phyloP scores from a whole-genome alignment of 306 rosid species.

The Rubus parviflorus region DNA sequence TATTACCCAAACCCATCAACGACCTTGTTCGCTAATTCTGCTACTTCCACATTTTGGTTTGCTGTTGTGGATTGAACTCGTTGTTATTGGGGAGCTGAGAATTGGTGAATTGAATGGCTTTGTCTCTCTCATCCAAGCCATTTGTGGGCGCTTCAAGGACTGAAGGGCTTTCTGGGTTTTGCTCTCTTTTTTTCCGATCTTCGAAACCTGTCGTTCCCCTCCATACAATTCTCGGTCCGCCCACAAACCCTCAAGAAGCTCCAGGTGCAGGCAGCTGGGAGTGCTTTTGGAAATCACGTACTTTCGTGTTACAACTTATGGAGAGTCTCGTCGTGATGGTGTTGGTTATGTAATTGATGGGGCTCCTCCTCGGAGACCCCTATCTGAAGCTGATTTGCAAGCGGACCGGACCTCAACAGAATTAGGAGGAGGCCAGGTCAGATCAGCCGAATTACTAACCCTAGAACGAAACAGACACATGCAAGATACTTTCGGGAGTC shows the following conservation, averaged over 20 bases:
- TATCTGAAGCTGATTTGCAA: slow-evolving; percentile 83
- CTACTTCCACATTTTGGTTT: too few relatives aligned
- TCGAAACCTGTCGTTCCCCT: slow-evolving; percentile 46
- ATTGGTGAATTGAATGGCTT: slow-evolving; percentile 45
- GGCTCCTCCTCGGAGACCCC: slow-evolving; percentile 80
- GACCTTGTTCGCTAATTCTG: too few relatives aligned
- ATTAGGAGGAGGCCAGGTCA: slow-evolving; percentile 98
- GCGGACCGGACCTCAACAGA: slow-evolving; percentile 81
- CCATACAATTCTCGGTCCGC: slow-evolving; percentile 46
- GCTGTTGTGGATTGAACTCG: too few relatives aligned
- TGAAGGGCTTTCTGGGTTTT: slow-evolving; percentile 44
- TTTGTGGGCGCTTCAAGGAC: slow-evolving; percentile 49
- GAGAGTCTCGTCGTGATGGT: slow-evolving; percentile 96
- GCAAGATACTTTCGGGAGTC: slow-evolving; percentile 83
- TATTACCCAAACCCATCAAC: too few relatives aligned
- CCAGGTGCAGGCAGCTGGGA: slow-evolving; percentile 81
- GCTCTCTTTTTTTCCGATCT: slow-evolving; percentile 35
- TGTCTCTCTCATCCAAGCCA: slow-evolving; percentile 59
- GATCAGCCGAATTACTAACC: slow-evolving; percentile 79
- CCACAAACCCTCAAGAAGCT: slow-evolving; percentile 50
- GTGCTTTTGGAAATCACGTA: slow-evolving; percentile 64
- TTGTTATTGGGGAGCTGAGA: too few relatives aligned
- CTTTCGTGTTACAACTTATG: slow-evolving; percentile 81
- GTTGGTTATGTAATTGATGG: slow-evolving; percentile 96
- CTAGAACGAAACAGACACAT: slow-evolving; percentile 95